Evolutionary conservation across 768 basidiomycete genomes (phyloP), one percentile per base, ranked within the genome.

Genomic region (Mycena chlorophos): DNA sequence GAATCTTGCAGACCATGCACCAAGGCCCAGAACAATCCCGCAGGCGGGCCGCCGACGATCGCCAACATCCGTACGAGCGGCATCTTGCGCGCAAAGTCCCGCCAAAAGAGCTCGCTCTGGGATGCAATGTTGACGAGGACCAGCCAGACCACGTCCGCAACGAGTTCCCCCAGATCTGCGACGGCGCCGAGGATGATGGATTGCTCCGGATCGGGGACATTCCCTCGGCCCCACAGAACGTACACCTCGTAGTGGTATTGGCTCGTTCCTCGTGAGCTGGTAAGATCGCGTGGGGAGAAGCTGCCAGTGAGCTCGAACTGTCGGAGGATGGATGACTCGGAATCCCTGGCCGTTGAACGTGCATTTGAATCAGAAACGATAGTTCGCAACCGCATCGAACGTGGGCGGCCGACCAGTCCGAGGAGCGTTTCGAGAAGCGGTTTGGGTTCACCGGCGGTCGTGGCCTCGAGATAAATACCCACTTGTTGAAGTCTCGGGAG

Each of bases 311-410:
- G 22, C 17, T 37, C n/a, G 4, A 34, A 45, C 38, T 55, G 49
- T 14, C 51, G 54, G 29, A 14, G 48, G 6, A 40, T 40, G 29
- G 30, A 26, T 23, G 49, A 37, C 20, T 23, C 10, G 20, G 27
- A 56, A 17, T 51, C 25, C 1, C 42, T 27, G n/a, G 28, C 27
- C 0, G n/a, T n/a, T n/a, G n/a, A 12, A 22, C 40, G 40, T 5
- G 27, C 27, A 19, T 12, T 16, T 23, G 37, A 31, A 20, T 30
- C 5, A 20, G 1, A 3, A 12, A 10, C 43, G 39, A 14, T 38
- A 37, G 19, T 47, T 14, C 13, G 54, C 4, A 60, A 30, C 22
- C 39, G 25, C 58, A 60, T 55, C 1, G 54, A 60, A 25, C 27
- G 51, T 5, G 54, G 58, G 1, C 43, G 13, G 29, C 20, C 13